These are phyloP conservation scores for Puccinia sorghi DNA, from an alignment of 1,284 basidiomycete genomes.

Conservation along the genomic window DNA sequence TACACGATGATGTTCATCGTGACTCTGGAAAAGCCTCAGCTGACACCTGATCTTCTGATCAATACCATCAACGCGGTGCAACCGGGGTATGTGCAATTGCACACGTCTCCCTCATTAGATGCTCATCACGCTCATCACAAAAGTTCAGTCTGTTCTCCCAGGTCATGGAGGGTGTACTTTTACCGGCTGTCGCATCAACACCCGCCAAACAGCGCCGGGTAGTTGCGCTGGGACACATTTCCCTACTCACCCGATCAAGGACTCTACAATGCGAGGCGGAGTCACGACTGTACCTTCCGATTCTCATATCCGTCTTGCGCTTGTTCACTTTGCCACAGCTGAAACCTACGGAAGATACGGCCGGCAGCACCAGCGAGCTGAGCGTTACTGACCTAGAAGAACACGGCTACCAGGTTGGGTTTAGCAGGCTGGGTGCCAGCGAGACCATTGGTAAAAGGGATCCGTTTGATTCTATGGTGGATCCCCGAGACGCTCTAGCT, in stretches of 20 bases:
- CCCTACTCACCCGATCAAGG: conserved; percentile 71
- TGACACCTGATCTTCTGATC: conserved; percentile 74
- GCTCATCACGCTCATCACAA: conserved; percentile 12
- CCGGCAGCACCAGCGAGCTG: conserved; percentile 50
- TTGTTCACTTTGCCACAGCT: conserved; percentile 73
- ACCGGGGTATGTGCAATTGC: conserved; percentile 61
- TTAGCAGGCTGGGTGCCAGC: conserved; percentile 84
- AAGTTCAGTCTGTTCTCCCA: conserved; percentile 70
- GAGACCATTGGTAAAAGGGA: conserved; percentile 54
- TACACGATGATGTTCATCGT: conserved; percentile 74
- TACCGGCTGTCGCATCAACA: conserved; percentile 78
- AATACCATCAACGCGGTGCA: conserved; percentile 79
- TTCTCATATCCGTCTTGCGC: conserved; percentile 73
- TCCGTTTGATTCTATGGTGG: conserved; percentile 37
- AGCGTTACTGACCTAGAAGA: conserved; percentile 80
- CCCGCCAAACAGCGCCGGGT: conserved; percentile 79
- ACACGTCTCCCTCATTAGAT: background rate
- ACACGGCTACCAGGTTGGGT: conserved; percentile 77
- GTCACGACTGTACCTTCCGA: conserved; percentile 64
- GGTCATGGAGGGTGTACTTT: conserved; percentile 74
- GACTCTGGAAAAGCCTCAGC: conserved; percentile 71
- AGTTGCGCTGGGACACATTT: conserved; percentile 77
- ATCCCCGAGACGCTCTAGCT: conserved; percentile 46
- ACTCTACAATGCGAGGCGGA: conserved; percentile 38
- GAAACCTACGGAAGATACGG: conserved; percentile 59